phyloP scores from a whole-genome alignment of 129 eudicot genomes.

The Erigeron canadensis region DNA sequence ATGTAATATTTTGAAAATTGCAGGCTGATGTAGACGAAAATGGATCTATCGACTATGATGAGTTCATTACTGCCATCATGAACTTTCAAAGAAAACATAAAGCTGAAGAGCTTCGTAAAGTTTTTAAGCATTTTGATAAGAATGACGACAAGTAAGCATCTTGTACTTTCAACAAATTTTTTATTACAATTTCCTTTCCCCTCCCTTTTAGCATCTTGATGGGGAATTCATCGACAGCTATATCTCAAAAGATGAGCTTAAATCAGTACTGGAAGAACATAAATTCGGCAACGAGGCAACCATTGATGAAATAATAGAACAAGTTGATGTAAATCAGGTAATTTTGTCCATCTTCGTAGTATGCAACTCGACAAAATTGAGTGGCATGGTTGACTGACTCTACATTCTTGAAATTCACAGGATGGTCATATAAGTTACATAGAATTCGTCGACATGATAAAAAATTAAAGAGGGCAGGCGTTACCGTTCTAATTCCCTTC shows the following conservation, averaged over 20 bases:
- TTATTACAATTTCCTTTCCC: no score
- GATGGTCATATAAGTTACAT: constrained; percentile 20
- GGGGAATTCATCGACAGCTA: neutral
- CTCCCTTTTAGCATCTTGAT: no score
- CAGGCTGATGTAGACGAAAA: no score
- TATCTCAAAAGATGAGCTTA: constrained; percentile 15
- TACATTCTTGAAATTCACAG: constrained; percentile 19
- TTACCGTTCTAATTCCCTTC: neutral
- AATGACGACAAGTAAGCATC: no score
- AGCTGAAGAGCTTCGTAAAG: no score
- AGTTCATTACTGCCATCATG: no score
- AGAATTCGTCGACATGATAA: constrained; percentile 28
- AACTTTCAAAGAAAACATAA: no score
- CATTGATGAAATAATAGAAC: constrained; percentile 23
- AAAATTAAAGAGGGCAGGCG: constrained; percentile 8
- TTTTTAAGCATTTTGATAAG: no score
- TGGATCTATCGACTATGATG: no score
- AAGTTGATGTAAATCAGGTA: constrained; percentile 12
- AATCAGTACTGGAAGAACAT: neutral
- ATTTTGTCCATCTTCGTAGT: neutral
- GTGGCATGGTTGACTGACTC: neutral
- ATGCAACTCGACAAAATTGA: no score
- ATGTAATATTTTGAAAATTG: no score
- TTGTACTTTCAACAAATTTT: no score
- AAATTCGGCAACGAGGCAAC: neutral